These are phyloP conservation scores for Colletotrichum acutatum DNA, from an alignment of 2,329 filamentous ascomycete species.

Conservation along the genomic window DNA sequence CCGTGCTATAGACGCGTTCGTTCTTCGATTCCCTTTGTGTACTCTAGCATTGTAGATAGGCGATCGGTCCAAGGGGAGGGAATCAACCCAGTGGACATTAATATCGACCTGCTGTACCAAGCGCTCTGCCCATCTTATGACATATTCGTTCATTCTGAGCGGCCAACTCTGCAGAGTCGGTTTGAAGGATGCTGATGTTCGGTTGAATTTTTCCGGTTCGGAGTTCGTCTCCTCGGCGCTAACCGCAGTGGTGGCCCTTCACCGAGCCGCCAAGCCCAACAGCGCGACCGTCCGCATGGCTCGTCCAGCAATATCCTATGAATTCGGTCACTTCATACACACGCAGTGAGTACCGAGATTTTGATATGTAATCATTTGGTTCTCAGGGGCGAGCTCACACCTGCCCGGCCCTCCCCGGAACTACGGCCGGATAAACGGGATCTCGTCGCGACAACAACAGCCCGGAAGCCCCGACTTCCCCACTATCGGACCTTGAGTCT, in stretches of 20 bases:
- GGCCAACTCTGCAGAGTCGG: not conserved
- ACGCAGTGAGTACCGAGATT: not conserved
- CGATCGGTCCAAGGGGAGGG: slow-evolving; percentile 45
- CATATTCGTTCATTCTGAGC: not conserved
- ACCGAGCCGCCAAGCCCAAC: not conserved
- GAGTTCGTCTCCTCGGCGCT: slow-evolving; percentile 27
- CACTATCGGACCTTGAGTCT: slow-evolving; percentile 2
- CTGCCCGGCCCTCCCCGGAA: slow-evolving; percentile 1
- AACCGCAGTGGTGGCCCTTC: not conserved
- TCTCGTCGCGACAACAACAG: slow-evolving; percentile 26
- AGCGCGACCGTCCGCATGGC: not conserved
- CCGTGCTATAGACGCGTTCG: slow-evolving; percentile 79
- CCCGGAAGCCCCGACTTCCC: slow-evolving; percentile 28
- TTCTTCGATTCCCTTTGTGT: slow-evolving; percentile 65
- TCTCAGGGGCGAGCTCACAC: not conserved
- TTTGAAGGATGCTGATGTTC: not conserved
- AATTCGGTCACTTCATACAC: too few species aligned
- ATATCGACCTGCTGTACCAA: slow-evolving; percentile 34
- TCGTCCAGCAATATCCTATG: not conserved
- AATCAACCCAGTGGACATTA: slow-evolving; percentile 36
- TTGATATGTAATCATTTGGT: too few species aligned
- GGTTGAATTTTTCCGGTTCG: slow-evolving; percentile 24
- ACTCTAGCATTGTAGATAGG: slow-evolving; percentile 79
- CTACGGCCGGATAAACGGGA: slow-evolving; percentile 29
- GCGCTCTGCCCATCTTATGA: not conserved